Conservation (phyloP, 768 basidiomycete species). For the Podaxis sp. region DNA sequence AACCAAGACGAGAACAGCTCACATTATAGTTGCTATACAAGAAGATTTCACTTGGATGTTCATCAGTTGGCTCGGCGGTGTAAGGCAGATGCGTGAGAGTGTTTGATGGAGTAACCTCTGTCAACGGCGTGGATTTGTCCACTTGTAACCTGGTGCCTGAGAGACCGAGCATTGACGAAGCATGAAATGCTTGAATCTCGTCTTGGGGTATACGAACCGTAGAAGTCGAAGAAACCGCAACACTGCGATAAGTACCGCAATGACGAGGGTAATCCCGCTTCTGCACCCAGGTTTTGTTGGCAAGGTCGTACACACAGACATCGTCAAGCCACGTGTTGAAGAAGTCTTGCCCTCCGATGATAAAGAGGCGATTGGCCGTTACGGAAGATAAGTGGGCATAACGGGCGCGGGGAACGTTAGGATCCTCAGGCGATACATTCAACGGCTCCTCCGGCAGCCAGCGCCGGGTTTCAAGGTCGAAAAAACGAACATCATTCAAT, state of each 20-base stretch:
- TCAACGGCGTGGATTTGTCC: conserved; percentile 37
- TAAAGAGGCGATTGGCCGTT: conserved; percentile 78
- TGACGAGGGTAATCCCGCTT: conserved; percentile 84
- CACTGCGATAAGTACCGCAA: conserved; percentile 94
- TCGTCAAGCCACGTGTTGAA: conserved; percentile 94
- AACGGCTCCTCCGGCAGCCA: conserved; percentile 63
- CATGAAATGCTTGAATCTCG: conserved; percentile 44
- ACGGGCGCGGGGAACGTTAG: conserved; percentile 74
- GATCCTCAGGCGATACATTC: conserved; percentile 39
- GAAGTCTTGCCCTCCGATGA: conserved; percentile 96
- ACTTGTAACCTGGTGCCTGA: conserved; percentile 60
- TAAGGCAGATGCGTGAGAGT: conserved; percentile 73
- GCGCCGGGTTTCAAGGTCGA: conserved; percentile 65
- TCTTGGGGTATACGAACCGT: conserved; percentile 71
- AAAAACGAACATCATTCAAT: conserved; percentile 90
- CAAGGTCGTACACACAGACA: conserved; percentile 85
- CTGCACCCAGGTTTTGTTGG: conserved; percentile 73
- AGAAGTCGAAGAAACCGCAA: conserved; percentile 75
- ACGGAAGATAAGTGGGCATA: conserved; percentile 95
- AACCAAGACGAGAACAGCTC: conserved; percentile 27
- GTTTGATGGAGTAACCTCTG: conserved; percentile 58
- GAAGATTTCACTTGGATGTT: conserved; percentile 83
- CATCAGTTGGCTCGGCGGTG: conserved; percentile 67
- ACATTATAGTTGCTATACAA: conserved; percentile 97
- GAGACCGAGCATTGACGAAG: conserved; percentile 47